Conservation (phyloP, 2,329 filamentous ascomycete species). For the Diplocarpon rosae region DNA sequence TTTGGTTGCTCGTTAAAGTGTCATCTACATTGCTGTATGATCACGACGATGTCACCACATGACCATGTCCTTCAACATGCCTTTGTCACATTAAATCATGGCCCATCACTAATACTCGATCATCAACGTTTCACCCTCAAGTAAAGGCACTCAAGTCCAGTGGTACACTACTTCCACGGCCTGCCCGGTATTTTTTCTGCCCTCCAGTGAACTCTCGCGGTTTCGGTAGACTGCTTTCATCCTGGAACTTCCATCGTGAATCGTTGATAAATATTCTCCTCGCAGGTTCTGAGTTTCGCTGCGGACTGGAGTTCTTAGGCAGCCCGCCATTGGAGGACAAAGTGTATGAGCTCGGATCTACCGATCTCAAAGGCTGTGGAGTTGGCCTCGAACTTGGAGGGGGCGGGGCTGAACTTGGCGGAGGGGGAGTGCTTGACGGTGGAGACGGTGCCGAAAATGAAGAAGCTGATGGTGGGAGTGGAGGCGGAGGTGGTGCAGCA, state of each 20-base stretch:
- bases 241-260: constrained; percentile 74
- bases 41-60: neutral
- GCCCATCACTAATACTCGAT: neutral
- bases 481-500: constrained; percentile 31
- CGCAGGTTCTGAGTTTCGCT: constrained; percentile 29
- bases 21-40: too few relatives aligned
- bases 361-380: constrained; percentile 41
- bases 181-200: constrained; percentile 72
- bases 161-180: constrained; percentile 86
- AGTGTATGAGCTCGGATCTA: constrained; percentile 70
- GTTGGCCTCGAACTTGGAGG: constrained; percentile 23
- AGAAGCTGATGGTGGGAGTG: constrained; percentile 29
- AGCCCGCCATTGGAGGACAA: constrained; percentile 49
- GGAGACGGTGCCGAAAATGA: constrained; percentile 29
- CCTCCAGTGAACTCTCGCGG: constrained; percentile 71
- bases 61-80: neutral
- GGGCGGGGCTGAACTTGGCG: constrained; percentile 30
- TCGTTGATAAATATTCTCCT: constrained; percentile 57
- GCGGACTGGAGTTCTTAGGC: constrained; percentile 38
- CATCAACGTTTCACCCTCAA: constrained; percentile 3
- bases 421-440: constrained; percentile 29
- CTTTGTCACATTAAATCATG: neutral
- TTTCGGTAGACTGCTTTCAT: constrained; percentile 71
- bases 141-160: constrained; percentile 56
- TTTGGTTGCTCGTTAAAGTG: too few relatives aligned